Base-by-base conservation (phyloP, 2,329 filamentous ascomycete genomes). In the Lasiodiplodia citricola region DNA sequence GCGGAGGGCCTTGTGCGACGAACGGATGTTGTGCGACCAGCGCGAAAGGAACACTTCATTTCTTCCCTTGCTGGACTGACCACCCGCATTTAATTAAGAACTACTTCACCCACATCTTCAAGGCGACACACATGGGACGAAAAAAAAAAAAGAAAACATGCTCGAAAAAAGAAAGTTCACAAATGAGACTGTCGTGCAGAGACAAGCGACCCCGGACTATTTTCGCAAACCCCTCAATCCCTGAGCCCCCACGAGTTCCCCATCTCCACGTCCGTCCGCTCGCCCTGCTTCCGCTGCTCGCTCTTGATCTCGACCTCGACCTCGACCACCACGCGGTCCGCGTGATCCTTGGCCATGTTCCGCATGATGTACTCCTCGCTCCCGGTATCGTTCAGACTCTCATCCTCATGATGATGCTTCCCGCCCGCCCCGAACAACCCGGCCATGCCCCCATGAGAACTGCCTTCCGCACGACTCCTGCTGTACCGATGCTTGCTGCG, bases 281-380 rank as follows among this genome's bases (percentile, higher is more conserved):
- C 54, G 54, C 54, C 54, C 54, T 56, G 16, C 54, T n/a, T 37
- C 8, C 54, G 8, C 16, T 16, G 16, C 54, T 56, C 54, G 54
- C 28, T 56, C 16, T n/a, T 37, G 25, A 56, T 31, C 54, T 56
- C 54, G 4, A 56, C 54, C 54, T 56, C 54, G 18, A 35, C 25
- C 54, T 56, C 54, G 5, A 56, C 54, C 54, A 56, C 54, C 16
- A 56, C 54, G 3, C 54, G 50, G 21, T 21, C 28, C 54, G 16
- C 18, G n/a, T 56, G 14, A 11, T 54, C 54, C 54, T 31, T 35
- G 16, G 28, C 16, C 54, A 56, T 11, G 18, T 31, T 56, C 54
- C 35, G 35, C 54, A 56, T 56, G 28, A 56, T 56, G 54, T 56
- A 56, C 54, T 56, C 54, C 54, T 56, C 54, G 28, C 54, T 56